phyloP scores from a whole-genome alignment of 116 monocot genomes.

The Zostera marina region DNA sequence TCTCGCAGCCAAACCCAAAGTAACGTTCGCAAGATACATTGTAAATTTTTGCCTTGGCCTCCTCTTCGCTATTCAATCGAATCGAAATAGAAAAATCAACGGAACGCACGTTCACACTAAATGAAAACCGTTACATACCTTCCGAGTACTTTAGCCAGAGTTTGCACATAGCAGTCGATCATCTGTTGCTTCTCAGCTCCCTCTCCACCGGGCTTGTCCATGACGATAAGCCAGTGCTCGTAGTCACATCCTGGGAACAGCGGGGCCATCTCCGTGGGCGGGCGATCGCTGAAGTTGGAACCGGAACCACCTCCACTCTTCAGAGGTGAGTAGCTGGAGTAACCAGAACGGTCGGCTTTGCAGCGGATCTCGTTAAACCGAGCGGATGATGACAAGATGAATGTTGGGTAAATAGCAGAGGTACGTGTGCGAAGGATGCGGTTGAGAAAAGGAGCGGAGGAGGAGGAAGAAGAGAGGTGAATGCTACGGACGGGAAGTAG shows the following conservation, averaged over 20 bases:
- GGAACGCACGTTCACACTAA: neutral
- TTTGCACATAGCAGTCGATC: conserved; percentile 65
- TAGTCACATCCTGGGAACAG: conserved; percentile 62
- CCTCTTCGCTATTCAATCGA: conserved; percentile 31
- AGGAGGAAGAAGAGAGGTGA: neutral
- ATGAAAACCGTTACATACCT: conserved; percentile 16
- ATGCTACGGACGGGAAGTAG: neutral
- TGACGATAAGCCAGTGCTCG: conserved; percentile 77
- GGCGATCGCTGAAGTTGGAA: conserved; percentile 21
- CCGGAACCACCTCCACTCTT: conserved; percentile 1
- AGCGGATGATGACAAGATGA: neutral
- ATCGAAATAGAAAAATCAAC: neutral
- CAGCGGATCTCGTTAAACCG: conserved; percentile 33
- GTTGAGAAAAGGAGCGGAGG: neutral
- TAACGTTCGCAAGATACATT: conserved; percentile 77
- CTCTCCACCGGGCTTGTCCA: conserved; percentile 68
- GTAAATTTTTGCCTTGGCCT: conserved; percentile 66
- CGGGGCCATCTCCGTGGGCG: conserved; percentile 38
- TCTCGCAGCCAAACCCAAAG: conserved; percentile 72
- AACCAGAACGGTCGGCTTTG: conserved; percentile 36
- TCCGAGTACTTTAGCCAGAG: conserved; percentile 52
- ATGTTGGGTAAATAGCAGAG: conserved; percentile 2
- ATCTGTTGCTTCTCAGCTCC: conserved; percentile 63
- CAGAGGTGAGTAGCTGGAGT: conserved; percentile 25
- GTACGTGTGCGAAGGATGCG: conserved; percentile 5